A percentile compares a stretch with the other conserved stretches of the same genome.
These are phyloP conservation scores for Penicillium sp. DNA, from an alignment of 2,329 filamentous ascomycete genomes.

Conservation along the genomic window DNA sequence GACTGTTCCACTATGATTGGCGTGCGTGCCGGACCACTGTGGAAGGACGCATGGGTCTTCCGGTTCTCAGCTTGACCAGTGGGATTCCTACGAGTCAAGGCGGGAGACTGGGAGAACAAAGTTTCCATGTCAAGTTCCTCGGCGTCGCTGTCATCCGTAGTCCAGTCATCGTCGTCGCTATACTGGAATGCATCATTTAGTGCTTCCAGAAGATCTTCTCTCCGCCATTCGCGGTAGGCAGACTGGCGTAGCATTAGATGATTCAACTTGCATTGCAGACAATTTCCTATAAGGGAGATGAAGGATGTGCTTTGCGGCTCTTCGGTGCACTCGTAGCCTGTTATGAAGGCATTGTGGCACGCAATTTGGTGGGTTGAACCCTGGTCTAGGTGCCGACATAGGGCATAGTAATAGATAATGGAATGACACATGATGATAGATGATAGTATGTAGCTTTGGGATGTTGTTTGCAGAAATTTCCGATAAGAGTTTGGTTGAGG, in stretches of 20 bases:
- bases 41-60: not conserved
- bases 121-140: not conserved
- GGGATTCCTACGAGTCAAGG: no score
- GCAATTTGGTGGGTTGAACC: constrained; percentile 13
- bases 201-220: not conserved
- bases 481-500: not conserved
- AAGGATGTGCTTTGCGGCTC: not conserved
- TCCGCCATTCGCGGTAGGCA: not conserved
- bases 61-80: not conserved
- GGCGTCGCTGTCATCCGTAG: not conserved
- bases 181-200: not conserved
- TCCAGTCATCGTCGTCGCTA: not conserved
- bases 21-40: not conserved
- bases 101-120: not conserved
- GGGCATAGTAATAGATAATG: constrained; percentile 26
- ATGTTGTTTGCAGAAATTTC: not conserved
- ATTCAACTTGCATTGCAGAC: constrained; percentile 4
- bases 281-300: constrained; percentile 19
- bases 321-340: constrained; percentile 18
- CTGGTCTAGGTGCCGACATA: constrained; percentile 22
- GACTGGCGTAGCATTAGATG: not conserved
- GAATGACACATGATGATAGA: constrained; percentile 25
- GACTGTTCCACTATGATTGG: not conserved
- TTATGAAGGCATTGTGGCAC: constrained; percentile 17
- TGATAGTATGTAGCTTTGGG: not conserved